Evolutionary conservation across 2,329 filamentous ascomycete genomes (phyloP).

Genomic region (Pseudogymnoascus pannorum): DNA sequence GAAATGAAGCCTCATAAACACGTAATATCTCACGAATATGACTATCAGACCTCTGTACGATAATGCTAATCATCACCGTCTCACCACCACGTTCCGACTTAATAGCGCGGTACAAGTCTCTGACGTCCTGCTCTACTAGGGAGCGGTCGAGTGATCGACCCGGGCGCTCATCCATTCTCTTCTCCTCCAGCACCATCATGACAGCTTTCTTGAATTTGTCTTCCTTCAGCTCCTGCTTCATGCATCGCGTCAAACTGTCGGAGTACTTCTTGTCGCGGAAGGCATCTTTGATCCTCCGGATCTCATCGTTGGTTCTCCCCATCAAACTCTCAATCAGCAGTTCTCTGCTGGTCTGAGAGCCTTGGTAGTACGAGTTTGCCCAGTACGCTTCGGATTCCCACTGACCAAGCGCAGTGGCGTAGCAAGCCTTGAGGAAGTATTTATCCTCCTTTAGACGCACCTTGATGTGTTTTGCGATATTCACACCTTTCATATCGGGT

Average conservation of each 20-base stretch:
- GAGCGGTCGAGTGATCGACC: slow-evolving; percentile 28
- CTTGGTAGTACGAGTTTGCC: slow-evolving; percentile 97
- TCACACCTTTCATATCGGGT: slow-evolving; percentile 69
- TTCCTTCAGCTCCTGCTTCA: slow-evolving; percentile 86
- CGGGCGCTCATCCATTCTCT: slow-evolving; percentile 65
- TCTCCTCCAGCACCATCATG: slow-evolving; percentile 72
- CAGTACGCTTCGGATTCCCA: slow-evolving; percentile 96
- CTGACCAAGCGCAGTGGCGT: slow-evolving; percentile 77
- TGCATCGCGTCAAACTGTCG: slow-evolving; percentile 73
- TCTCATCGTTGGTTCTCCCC: slow-evolving; percentile 82
- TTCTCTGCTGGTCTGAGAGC: slow-evolving; percentile 74
- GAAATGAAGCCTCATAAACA: slow-evolving; percentile 65
- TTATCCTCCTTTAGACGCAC: slow-evolving; percentile 65
- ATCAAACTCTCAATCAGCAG: slow-evolving; percentile 89
- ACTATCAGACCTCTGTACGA: slow-evolving; percentile 70
- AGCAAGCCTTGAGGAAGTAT: slow-evolving; percentile 83
- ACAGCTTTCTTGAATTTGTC: slow-evolving; percentile 94
- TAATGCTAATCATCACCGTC: slow-evolving; percentile 76
- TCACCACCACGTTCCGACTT: slow-evolving; percentile 75
- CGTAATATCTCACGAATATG: slow-evolving; percentile 76
- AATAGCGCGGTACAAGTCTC: slow-evolving; percentile 60
- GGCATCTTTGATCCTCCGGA: slow-evolving; percentile 74
- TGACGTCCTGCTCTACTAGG: slow-evolving; percentile 63
- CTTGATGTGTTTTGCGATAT: slow-evolving; percentile 80
- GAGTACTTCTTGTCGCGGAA: slow-evolving; percentile 90